Percentiles rank a stretch among this genome's conserved stretches.
Conservation (phyloP, 495 filamentous ascomycete genomes). For the Alectoria sarmentosa region DNA sequence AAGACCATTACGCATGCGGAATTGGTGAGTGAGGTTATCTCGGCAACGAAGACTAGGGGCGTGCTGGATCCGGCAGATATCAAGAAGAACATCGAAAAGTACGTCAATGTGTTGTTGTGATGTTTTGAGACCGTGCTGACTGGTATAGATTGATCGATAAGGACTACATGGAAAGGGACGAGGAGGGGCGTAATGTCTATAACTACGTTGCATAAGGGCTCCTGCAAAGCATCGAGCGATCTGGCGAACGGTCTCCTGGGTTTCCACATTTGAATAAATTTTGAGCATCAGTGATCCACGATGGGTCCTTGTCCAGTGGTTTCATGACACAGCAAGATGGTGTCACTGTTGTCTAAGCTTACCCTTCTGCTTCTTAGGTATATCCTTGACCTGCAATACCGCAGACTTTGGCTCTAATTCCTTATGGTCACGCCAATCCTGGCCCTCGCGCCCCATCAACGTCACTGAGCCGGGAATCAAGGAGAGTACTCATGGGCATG, state of each 20-base stretch:
- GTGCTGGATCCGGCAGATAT: constrained; percentile 79
- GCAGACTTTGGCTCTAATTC: too few species aligned
- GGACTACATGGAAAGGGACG: constrained; percentile 84
- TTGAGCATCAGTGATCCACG: neutral
- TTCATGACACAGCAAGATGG: neutral
- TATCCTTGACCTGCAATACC: too few species aligned
- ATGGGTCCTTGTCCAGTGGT: neutral
- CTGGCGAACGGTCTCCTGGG: neutral
- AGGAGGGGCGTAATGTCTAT: constrained; percentile 53
- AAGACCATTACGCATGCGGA: constrained; percentile 80
- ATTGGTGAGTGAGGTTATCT: constrained; percentile 80
- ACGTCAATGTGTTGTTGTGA: constrained; percentile 29
- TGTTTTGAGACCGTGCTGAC: constrained; percentile 1
- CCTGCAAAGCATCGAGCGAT: neutral
- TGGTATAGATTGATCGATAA: constrained; percentile 76
- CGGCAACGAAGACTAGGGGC: constrained; percentile 76
- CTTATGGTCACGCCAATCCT: too few species aligned
- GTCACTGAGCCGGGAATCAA: too few species aligned
- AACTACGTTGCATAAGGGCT: constrained; percentile 65
- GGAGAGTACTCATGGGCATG: too few species aligned
- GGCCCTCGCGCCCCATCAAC: too few species aligned
- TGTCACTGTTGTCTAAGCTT: too few species aligned
- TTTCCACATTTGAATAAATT: neutral
- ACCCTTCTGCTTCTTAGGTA: too few species aligned
- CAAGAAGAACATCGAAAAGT: constrained; percentile 96